A percentile compares a stretch with the other conserved stretches of the same genome.
Evolutionary conservation across 495 filamentous ascomycete species (phyloP).

Genomic region (Collariella sp.): DNA sequence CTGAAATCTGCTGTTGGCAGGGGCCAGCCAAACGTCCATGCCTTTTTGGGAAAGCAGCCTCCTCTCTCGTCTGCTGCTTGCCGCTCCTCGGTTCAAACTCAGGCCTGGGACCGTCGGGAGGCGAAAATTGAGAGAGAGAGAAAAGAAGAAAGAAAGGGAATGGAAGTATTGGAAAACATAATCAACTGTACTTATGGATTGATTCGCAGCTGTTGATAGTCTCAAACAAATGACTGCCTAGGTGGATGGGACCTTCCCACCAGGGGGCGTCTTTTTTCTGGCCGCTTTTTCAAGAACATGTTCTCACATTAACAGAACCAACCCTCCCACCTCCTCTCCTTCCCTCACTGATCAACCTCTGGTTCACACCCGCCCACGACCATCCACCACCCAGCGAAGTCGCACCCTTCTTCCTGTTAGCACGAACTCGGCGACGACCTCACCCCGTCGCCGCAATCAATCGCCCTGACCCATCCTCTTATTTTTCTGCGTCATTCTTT

Average conservation of each 20-base stretch:
- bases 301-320: slow-evolving; percentile 32
- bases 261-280: no score
- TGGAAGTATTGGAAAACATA: no score
- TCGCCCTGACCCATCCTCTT: background rate
- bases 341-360: slow-evolving; percentile 22
- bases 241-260: no score
- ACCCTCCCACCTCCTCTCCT: slow-evolving; percentile 25
- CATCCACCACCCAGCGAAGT: slow-evolving; percentile 9
- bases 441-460: slow-evolving; percentile 7
- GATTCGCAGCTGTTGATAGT: no score
- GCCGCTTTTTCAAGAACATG: no score
- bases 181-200: no score
- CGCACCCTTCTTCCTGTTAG: slow-evolving; percentile 15
- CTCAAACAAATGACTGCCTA: no score
- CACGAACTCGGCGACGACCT: slow-evolving; percentile 11
- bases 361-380: slow-evolving; percentile 21
- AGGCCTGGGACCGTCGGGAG: no score
- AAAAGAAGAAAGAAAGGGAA: no score
- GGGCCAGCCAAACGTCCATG: background rate
- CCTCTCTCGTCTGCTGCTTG: no score
- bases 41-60: background rate
- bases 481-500: slow-evolving; percentile 10
- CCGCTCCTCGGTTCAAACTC: no score
- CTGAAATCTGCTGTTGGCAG: slow-evolving; percentile 2
- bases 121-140: no score